Percentiles rank a stretch among this genome's conserved stretches.
These are phyloP conservation scores for Scytalidium lignicola DNA, from an alignment of 2,329 filamentous ascomycete genomes.

Conservation along the genomic window DNA sequence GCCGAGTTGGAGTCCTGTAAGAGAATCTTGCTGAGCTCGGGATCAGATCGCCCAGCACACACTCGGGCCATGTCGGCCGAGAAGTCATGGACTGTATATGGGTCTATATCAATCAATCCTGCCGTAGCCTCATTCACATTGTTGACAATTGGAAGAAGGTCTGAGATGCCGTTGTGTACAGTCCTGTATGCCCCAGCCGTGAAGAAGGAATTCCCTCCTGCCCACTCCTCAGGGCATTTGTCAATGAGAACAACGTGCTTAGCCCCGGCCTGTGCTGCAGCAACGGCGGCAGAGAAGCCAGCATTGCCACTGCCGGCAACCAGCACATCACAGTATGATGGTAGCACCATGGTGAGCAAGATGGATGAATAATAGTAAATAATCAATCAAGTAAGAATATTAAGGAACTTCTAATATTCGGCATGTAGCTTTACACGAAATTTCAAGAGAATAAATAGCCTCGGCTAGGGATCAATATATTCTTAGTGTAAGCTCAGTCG, in stretches of 20 bases:
- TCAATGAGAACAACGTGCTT: slow-evolving; percentile 13
- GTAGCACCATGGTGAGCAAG: no score
- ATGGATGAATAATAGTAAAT: no score
- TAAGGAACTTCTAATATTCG: no score
- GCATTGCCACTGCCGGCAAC: slow-evolving; percentile 61
- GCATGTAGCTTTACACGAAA: no score
- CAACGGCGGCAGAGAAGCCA: slow-evolving; percentile 39
- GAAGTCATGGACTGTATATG: slow-evolving; percentile 53
- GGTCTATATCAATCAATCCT: slow-evolving; percentile 48
- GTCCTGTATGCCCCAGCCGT: slow-evolving; percentile 36
- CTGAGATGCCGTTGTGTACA: slow-evolving; percentile 46
- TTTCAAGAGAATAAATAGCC: no score
- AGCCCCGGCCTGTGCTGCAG: slow-evolving; percentile 11
- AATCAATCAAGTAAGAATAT: no score
- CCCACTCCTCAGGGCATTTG: slow-evolving; percentile 17
- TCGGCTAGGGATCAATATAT: no score
- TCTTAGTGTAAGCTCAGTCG: no score
- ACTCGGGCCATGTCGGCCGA: slow-evolving; percentile 49
- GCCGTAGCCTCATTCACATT: slow-evolving; percentile 46
- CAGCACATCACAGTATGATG: slow-evolving; percentile 40
- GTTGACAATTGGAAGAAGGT: slow-evolving; percentile 56
- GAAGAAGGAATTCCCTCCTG: slow-evolving; percentile 17
- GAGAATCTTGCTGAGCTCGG: slow-evolving; percentile 41
- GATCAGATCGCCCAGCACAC: no score
- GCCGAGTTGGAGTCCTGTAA: slow-evolving; percentile 45